Base-by-base conservation (phyloP, 495 filamentous ascomycete genomes). In the Penicillium simplicissimum region DNA sequence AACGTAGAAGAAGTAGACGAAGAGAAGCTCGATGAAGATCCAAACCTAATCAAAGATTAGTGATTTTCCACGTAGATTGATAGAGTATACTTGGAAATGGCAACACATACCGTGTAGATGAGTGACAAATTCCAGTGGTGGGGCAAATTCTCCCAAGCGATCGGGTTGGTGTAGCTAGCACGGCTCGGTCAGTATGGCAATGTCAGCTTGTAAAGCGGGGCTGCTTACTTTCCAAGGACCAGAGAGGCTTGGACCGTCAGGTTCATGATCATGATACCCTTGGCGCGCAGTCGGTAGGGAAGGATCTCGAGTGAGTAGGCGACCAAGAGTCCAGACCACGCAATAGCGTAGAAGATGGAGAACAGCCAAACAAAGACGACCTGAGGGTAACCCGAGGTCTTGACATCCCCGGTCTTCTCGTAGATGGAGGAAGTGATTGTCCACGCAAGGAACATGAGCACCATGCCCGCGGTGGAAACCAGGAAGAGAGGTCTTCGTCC, bases 221-320 rank as follows among this genome's bases (percentile, higher is more conserved):
- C 5, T 43, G 81, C 84, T 37, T 69, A 82, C 78, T 79, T 78
- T 65, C 78, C 77, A 38, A 86, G 72, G 11, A 82, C 82, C 35
- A 87, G 72, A 36, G 82, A 71, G 35, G 80, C 82, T 70, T 87
- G 83, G 25, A 86, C 79, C 4, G 80, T 84, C 57, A 88, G 74
- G 62, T 84, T 84, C 81, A 83, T 83, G 51, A 85, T 76, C 80
- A 87, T 85, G 73, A 88, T 82, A 52, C 86, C 86, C 76, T 88
- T 90, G 31, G 86, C 85, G 8, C 86, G 82, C 48, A 90, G 76
- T 51, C 84, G 80, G 74, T 85, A 90, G 0, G 86, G 85, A 14
- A 87, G 71, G 19, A 90, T 82, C 73, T 89, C 87, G 33, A 87
- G 76, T 2, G 82, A 76, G 61, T 86, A 86, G 19, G 87, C 82